Base-by-base conservation (phyloP, 1,284 basidiomycete genomes). In the Puccinia hordei region DNA sequence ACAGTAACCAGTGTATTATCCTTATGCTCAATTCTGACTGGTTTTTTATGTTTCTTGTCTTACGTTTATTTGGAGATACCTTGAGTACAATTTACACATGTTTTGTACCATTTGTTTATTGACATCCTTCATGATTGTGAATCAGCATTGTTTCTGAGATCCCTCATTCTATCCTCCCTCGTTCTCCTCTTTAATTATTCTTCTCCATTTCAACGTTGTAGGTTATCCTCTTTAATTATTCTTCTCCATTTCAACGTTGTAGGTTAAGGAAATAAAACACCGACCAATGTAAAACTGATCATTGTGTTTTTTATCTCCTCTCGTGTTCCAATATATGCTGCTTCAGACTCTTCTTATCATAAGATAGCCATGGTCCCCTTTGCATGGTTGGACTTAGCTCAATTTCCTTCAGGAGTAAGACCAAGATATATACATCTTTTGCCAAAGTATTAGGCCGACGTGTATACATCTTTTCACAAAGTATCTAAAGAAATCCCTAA, bases 91-190 rank as follows among this genome's bases (percentile, higher is more conserved):
- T 59, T 59, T 59, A 57, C 27, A 57, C 19, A 57, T 27, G 27
- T 59, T 30, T n/a, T 59, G 57, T 59, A 59, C 55, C 24, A 57
- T 22, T 59, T 59, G 27, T 59, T 12, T 10, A 59, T 59, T 59
- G 57, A 59, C 13, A 30, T 59, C 27, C 2, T 59, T 15, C 24
- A 41, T 30, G 57, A 27, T 61, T 35, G 19, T 61, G 27, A 33
- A 38, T 63, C 17, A 4, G 38, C 5, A 33, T 41, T 41, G 33
- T 63, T 63, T 63, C 19, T 8, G 33, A 17, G 33, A 69, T 51
- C 44, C 49, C 30, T 33, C 66, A 44, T 46, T 24, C 22, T 44
- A 33, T 5, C 46, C 66, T 27, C 49, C 44, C 66, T 51, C 44
- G 66, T 46, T 69, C 41, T 49, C 33, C 44, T 63, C 17, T n/a